Conservation (phyloP, 2,329 filamentous ascomycete species). For the Phoma herbarum region DNA sequence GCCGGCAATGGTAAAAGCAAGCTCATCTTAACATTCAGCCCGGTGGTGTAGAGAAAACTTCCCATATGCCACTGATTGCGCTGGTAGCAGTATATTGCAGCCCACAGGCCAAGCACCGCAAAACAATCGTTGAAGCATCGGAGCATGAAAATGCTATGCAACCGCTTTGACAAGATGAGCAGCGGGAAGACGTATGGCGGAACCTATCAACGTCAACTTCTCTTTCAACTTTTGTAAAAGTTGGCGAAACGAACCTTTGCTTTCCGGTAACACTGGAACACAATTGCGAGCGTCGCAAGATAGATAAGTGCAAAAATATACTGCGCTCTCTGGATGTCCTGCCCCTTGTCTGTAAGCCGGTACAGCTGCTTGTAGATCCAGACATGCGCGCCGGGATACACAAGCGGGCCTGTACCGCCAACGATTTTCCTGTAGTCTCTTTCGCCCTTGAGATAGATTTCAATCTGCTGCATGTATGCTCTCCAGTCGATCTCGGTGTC, state of each 20-base stretch:
- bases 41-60: conserved; percentile 76
- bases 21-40: conserved; percentile 95
- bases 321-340: conserved; percentile 81
- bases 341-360: conserved; percentile 77
- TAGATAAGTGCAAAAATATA: conserved; percentile 83
- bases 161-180: conserved; percentile 85
- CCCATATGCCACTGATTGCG: conserved; percentile 76
- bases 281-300: conserved; percentile 75
- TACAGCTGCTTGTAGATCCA: conserved; percentile 88
- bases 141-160: conserved; percentile 93
- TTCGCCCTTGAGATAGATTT: conserved; percentile 82
- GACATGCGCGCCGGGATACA: conserved; percentile 94
- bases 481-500: conserved; percentile 99
- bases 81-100: conserved; percentile 81
- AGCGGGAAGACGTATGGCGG: conserved; percentile 89
- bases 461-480: conserved; percentile 94
- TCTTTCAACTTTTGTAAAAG: not conserved
- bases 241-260: conserved; percentile 65
- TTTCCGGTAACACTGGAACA: conserved; percentile 81
- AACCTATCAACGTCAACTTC: conserved; percentile 58
- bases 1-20: conserved; percentile 84
- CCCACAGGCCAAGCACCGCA: conserved; percentile 83
- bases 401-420: conserved; percentile 89
- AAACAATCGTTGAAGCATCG: conserved; percentile 97
- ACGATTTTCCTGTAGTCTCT: conserved; percentile 86